Evolutionary conservation across 2,329 filamentous ascomycete species (phyloP).

Genomic region (Talaromyces sp.): DNA sequence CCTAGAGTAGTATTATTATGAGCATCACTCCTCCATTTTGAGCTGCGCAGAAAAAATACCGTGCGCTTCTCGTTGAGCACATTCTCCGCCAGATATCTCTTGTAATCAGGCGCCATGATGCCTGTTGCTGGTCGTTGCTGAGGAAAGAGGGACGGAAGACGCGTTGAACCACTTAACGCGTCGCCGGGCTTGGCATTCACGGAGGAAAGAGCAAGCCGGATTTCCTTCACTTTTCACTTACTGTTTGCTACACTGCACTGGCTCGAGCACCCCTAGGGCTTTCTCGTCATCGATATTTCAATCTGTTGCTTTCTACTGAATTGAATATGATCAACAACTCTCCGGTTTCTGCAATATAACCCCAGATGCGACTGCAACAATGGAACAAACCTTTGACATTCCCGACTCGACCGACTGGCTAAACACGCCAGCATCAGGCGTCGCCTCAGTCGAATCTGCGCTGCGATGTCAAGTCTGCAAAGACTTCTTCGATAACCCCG

Average conservation of each 20-base stretch:
- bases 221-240: not conserved
- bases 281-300: not conserved
- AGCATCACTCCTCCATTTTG: not conserved
- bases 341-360: not conserved
- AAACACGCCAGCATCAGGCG: slow-evolving; percentile 37
- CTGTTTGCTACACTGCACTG: not conserved
- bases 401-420: slow-evolving; percentile 46
- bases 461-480: slow-evolving; percentile 97
- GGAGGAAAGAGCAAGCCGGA: slow-evolving; percentile 7
- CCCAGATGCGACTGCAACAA: slow-evolving; percentile 9
- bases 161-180: slow-evolving; percentile 38
- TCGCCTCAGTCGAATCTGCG: slow-evolving; percentile 63
- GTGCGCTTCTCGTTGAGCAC: slow-evolving; percentile 70
- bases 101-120: slow-evolving; percentile 50
- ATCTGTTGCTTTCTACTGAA: not conserved
- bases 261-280: not conserved
- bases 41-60: slow-evolving; percentile 43
- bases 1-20: slow-evolving; percentile 31
- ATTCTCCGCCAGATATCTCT: slow-evolving; percentile 66
- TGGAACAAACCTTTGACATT: slow-evolving; percentile 33
- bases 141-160: slow-evolving; percentile 15
- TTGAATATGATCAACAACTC: not conserved
- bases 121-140: not conserved
- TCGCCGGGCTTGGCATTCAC: slow-evolving; percentile 31
- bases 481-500: slow-evolving; percentile 90